These are phyloP conservation scores for Coniochaeta ligniaria DNA, from an alignment of 2,329 filamentous ascomycete genomes.

Conservation along the genomic window DNA sequence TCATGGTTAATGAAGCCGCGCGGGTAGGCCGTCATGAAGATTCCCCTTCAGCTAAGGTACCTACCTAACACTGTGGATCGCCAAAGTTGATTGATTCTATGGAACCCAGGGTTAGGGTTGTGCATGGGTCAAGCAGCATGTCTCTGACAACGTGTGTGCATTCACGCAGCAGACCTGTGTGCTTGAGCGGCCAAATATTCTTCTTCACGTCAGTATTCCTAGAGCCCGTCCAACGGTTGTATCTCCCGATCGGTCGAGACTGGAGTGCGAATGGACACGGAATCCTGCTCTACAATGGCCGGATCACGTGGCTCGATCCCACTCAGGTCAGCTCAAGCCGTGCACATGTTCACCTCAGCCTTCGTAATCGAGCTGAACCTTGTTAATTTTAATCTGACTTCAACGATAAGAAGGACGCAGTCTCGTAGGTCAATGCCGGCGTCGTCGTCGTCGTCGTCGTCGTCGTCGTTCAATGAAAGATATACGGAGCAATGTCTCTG, in stretches of 20 bases:
- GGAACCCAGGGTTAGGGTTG: not conserved
- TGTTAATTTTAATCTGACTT: not conserved
- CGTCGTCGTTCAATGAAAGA: not conserved
- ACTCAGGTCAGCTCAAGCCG: not conserved
- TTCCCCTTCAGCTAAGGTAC: not conserved
- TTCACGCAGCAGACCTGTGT: not conserved
- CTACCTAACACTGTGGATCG: not conserved
- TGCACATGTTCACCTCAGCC: not conserved
- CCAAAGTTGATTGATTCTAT: not conserved
- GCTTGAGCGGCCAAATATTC: not conserved
- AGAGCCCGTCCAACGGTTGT: not conserved
- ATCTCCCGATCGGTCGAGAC: no score
- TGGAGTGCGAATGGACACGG: not conserved
- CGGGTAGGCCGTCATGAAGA: not conserved
- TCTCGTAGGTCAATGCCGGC: not conserved
- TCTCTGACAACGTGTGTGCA: not conserved
- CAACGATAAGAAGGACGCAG: no score
- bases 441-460: not conserved
- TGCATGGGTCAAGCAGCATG: not conserved
- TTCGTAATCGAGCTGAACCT: not conserved
- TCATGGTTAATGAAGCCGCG: not conserved
- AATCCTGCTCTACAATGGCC: not conserved
- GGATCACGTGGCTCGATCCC: not conserved
- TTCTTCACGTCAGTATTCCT: not conserved
- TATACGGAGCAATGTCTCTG: not conserved